Conservation (phyloP, 176 grass and related monocot species). For the Ampelocalamus luodianensis region DNA sequence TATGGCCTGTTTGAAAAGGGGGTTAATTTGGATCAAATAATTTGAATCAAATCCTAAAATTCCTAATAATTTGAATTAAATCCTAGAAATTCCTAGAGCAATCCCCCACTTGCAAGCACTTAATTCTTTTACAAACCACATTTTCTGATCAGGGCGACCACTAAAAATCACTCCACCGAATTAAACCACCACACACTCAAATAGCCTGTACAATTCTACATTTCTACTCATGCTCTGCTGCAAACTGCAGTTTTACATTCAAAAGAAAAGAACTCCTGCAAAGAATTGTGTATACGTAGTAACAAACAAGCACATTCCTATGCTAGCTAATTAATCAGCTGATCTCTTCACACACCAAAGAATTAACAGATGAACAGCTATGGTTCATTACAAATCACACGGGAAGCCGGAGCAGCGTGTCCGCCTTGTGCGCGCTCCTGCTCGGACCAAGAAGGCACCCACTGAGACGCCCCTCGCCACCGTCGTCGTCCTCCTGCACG, state of each 20-base stretch:
- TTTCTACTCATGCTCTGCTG: neutral
- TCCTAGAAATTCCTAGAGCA: too few species aligned
- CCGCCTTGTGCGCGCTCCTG: constrained; percentile 25
- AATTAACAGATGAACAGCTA: neutral
- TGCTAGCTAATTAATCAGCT: constrained; percentile 6
- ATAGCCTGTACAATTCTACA: neutral
- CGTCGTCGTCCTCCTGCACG: neutral
- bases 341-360: neutral
- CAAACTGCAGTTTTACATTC: neutral
- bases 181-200: neutral
- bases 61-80: too few species aligned
- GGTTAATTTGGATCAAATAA: too few species aligned
- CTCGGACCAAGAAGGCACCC: constrained; percentile 41
- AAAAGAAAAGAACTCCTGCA: neutral
- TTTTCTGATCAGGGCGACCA: neutral
- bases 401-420: constrained; percentile 20
- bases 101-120: too few species aligned
- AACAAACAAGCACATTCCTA: neutral
- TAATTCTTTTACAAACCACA: neutral
- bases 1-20: too few species aligned
- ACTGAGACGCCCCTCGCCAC: constrained; percentile 15
- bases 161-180: neutral
- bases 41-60: too few species aligned
- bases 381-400: constrained; percentile 1
- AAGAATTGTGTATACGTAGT: neutral